Base-by-base conservation (phyloP, 805 yeast species). In the Wickerhamomyces chambardii region DNA sequence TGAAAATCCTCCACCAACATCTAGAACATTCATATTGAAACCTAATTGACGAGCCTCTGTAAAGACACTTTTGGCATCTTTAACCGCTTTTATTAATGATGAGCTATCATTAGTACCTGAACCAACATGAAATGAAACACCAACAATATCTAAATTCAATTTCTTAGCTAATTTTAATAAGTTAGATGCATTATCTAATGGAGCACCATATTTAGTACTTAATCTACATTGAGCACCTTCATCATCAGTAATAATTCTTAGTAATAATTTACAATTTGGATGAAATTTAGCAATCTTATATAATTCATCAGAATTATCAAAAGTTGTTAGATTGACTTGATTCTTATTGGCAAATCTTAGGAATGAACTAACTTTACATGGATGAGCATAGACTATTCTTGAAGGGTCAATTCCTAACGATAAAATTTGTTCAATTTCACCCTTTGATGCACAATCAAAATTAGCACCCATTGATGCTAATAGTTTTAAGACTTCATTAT, bases 41-140 rank as follows among this genome's bases (percentile, higher is more conserved):
- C 79, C 81, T 21, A 63, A 47, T 8, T 56, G 41, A 5, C 44
- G 40, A 7, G 77, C 95, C 37, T 59, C 50, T 36, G 79, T 80
- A 50, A 89, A 90, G 4, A 89, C 73, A 8, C 45, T 37, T 34
- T 75, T 71, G 2, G 95, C 73, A 51, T 86, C 95, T 35, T 61
- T 55, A 28, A 86, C 73, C 0, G 97, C 95, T 41, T 73, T 72
- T 37, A 65, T 66, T 44, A 84, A 70, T 4, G 90, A 70, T 30
- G 63, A 56, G 37, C 76, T 71, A 53, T 85, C 92, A 34, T 72
- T 72, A 12, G 95, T 90, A 25, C 97, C 97, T 2, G 95, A 84
- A 1, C 98, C 98, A 40, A 89, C 84, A 56, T 90, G 98, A 71
- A 90, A 90, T 4, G 95, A 87, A 26, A 89, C 89, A 35, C 98